Base-by-base conservation (phyloP, 257 asterid genomes). In the Buddleja alternifolia region DNA sequence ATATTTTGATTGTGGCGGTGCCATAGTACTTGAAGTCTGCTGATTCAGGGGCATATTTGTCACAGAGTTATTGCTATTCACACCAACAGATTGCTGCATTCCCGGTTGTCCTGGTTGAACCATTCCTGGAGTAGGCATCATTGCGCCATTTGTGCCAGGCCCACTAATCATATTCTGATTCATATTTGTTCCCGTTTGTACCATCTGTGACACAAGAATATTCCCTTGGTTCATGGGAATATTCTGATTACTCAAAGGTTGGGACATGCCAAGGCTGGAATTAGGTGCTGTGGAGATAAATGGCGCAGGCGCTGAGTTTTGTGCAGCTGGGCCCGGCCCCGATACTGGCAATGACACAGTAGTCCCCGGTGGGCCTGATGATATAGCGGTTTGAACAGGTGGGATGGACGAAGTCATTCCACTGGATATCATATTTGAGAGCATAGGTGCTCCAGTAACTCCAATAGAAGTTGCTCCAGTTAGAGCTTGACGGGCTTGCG, bases 71-170 rank as follows among this genome's bases (percentile, higher is more conserved):
- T 73, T 89, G 66, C 69, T 76, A 82, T 79, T 86, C 74, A 72
- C 82, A 61, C 86, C 93, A 37, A 82, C 82, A 71, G 86, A 70
- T 5, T 29, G 34, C 79, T 82, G 96, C 88, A 87, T 81, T 74
- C 87, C 96, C 19, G 61, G 81, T 44, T 70, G 86, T 44, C 67
- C 78, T 71, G 71, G 89, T 82, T 77, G 93, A 32, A 75, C 37
- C 76, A 87, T 82, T 79, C 88, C 97, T 64, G 94, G 90, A 75
- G 94, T 84, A 66, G 95, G 89, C 72, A 90, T 85, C 97, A 92
- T 90, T 29, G 34, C 5, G 58, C 85, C 86, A 55, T 60, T 73
- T 67, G 79, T 71, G 58, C 84, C 86, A 48, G 60, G 63, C 70
- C 83, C 83, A 69, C 71, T 77, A 77, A 83, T 65, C 83, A 85